Evolutionary conservation across 495 filamentous ascomycete genomes (phyloP), one percentile per base, ranked within the genome.

Genomic region (Aspergillus taichungensis): DNA sequence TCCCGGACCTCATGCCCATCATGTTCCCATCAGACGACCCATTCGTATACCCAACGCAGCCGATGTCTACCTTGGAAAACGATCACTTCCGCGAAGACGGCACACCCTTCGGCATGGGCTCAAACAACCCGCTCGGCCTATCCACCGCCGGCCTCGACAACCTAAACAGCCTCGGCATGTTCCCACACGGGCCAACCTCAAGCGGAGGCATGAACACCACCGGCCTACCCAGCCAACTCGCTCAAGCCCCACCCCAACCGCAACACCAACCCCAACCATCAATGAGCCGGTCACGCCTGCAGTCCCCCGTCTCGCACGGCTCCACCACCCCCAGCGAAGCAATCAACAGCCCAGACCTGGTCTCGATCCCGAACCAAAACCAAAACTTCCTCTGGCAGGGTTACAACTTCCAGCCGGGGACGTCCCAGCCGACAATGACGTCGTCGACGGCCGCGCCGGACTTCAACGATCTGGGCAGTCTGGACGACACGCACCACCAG

Each of bases 11-110:
- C 12, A 83, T 83, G 61, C 78, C 84, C 8, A 83, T 95, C 64
- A 95, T 96, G 88, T 97, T 96, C 51, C 84, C 89, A 1, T 87
- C 89, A 0, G 75, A 79, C 18, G 89, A 97, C 57, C 87, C 90
- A 0, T 91, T 95, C 47, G 87, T 83, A 0, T 97, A 95, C 61
- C 85, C 89, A 4, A 86, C 82, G 53, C 87, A 89, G 55, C 86
- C 88, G 2, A 77, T 90, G 67, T 83, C 74, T 3, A 80, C 72
- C 1, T 64, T 83, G 36, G 79, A 83, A 49, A 69, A 75, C 45
- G 63, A 62, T 30, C 72, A 74, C 45, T 71, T 73, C 56, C 46
- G 58, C n/a, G 54, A 66, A 24, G 64, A 66, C 34, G 49, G 31
- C 5, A 24, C 42, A 11, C 41, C 40, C 5, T 50, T 56, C 34